Conservation (phyloP, 2,329 filamentous ascomycete genomes). For the Alternaria tenuissima region DNA sequence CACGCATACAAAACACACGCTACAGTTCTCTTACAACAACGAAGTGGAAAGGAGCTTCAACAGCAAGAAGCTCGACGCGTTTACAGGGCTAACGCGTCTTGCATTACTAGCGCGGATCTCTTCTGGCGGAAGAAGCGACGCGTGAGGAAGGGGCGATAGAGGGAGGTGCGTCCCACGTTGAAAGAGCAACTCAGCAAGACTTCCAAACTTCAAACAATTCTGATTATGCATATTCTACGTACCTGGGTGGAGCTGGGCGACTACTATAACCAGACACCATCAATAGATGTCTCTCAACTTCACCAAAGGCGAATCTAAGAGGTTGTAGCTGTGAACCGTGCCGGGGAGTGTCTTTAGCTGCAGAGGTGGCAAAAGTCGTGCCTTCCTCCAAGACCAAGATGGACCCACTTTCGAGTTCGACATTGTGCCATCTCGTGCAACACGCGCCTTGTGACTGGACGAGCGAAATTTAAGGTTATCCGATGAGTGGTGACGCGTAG, state of each 20-base stretch:
- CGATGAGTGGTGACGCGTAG: not conserved
- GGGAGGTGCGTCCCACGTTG: not conserved
- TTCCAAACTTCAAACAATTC: not conserved
- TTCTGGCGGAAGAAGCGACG: not conserved
- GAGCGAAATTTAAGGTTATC: not conserved
- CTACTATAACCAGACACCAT: not conserved
- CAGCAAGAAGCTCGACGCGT: not conserved
- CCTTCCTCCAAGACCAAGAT: not conserved
- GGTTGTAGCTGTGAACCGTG: not conserved
- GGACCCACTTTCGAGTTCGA: not conserved
- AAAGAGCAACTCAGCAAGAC: not conserved
- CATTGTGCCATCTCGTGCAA: not conserved
- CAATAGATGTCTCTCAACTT: not conserved
- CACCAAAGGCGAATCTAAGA: not conserved
- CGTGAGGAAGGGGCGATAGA: not conserved
- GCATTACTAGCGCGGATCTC: not conserved
- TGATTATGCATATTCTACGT: not conserved
- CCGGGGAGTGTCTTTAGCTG: not conserved
- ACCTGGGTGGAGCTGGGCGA: not conserved
- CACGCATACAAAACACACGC: too few species aligned
- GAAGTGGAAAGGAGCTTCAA: not conserved
- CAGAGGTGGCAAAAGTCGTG: not conserved
- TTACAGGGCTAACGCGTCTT: not conserved
- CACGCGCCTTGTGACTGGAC: not conserved
- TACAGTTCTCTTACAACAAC: too few species aligned